These are phyloP conservation scores for Hypoxylon lienhwacheense DNA, from an alignment of 495 filamentous ascomycete genomes.

Conservation along the genomic window DNA sequence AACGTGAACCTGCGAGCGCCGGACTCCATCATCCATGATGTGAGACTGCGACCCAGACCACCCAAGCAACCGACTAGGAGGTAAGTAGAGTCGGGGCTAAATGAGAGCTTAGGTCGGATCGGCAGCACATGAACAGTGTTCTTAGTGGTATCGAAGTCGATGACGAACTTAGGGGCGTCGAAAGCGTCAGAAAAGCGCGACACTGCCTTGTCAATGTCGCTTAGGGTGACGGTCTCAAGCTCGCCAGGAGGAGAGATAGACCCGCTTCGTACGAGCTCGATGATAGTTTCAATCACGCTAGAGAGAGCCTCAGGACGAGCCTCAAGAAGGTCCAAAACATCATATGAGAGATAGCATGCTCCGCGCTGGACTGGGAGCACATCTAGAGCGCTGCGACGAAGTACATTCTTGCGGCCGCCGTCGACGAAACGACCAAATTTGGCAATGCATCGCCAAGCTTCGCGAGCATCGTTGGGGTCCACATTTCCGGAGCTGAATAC, in stretches of 20 bases:
- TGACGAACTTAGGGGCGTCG: conserved; percentile 6
- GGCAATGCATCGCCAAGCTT: conserved; percentile 45
- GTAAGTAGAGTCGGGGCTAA: conserved; percentile 45
- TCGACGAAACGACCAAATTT: conserved; percentile 58
- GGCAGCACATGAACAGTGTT: background rate
- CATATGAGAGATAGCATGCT: conserved; percentile 26
- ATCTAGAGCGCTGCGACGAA: conserved; percentile 15
- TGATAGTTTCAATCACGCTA: background rate
- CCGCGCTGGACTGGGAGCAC: conserved; percentile 22
- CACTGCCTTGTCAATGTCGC: conserved; percentile 15
- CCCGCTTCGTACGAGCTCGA: background rate
- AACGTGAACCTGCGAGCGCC: conserved; percentile 56
- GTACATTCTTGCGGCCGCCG: conserved; percentile 51
- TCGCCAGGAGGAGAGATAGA: conserved; percentile 1
- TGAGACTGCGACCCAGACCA: conserved; percentile 57
- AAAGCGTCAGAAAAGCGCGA: conserved; percentile 21
- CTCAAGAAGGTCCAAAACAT: conserved; percentile 26
- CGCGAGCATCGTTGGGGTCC: conserved; percentile 17
- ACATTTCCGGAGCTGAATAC: conserved; percentile 35
- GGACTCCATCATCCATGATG: conserved; percentile 50
- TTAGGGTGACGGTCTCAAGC: conserved; percentile 5
- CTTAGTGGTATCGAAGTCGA: conserved; percentile 28
- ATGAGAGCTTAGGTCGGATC: background rate
- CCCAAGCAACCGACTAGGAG: conserved; percentile 58
- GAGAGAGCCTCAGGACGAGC: conserved; percentile 1